phyloP scores from a whole-genome alignment of 2,329 filamentous ascomycete genomes.

The Nothopassalora personata region DNA sequence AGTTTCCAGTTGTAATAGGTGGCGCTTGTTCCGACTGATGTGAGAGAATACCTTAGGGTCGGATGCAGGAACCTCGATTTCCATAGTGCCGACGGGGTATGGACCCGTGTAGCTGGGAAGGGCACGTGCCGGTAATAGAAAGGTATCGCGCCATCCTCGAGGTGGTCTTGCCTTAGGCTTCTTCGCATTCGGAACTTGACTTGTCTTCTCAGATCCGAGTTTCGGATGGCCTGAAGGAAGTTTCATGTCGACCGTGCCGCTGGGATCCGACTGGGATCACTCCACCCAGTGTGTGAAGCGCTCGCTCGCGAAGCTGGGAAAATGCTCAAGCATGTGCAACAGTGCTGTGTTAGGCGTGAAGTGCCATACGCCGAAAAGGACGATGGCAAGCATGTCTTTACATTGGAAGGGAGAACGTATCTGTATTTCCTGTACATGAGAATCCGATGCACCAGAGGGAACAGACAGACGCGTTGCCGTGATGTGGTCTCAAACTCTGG shows the following conservation, averaged over 20 bases:
- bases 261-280: background rate
- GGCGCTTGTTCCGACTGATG: slow-evolving; percentile 45
- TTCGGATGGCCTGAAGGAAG: slow-evolving; percentile 12
- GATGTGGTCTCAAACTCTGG: background rate
- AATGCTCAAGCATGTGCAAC: too few species aligned
- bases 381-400: background rate
- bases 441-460: background rate
- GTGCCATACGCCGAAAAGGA: too few species aligned
- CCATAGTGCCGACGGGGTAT: slow-evolving; percentile 50
- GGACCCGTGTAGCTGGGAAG: slow-evolving; percentile 50
- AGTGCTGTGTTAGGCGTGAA: too few species aligned
- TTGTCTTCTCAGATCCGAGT: slow-evolving; percentile 17
- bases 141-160: slow-evolving; percentile 44
- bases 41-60: slow-evolving; percentile 46
- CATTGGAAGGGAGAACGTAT: background rate
- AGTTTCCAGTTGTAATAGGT: slow-evolving; percentile 52
- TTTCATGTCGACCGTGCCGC: slow-evolving; percentile 1
- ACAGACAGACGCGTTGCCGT: background rate
- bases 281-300: background rate
- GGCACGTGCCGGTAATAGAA: slow-evolving; percentile 40
- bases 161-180: slow-evolving; percentile 47
- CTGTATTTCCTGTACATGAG: background rate
- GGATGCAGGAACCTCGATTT: slow-evolving; percentile 50
- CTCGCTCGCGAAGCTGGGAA: background rate
- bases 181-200: slow-evolving; percentile 38